Base-by-base conservation (phyloP, 352 stramenopile genomes). In the Globisporangium megalacanthum region DNA sequence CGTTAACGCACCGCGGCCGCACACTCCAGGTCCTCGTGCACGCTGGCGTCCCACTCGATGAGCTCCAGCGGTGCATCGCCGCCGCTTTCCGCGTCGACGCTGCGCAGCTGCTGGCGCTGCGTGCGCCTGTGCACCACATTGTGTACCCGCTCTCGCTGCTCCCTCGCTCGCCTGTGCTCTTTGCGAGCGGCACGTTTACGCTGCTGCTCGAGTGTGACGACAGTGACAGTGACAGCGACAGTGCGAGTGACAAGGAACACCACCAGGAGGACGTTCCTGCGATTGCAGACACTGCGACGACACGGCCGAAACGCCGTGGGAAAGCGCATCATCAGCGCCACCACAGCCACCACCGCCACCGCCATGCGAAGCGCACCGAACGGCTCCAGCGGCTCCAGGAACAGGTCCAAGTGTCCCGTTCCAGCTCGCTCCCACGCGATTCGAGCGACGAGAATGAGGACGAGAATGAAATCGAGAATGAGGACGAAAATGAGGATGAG, bases 81-180 rank as follows among this genome's bases (percentile, higher is more conserved):
- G 75, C 77, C 29, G 70, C 67, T 29, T 89, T 89, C 59, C 60
- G 37, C 22, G 65, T 68, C 48, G 54, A n/a, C 39, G 31, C 10
- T 52, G 10, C n/a, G 2, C 5, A 20, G 8, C 53, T 52, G 19
- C 56, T 76, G 33, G 70, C 73, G 19, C 51, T 78, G 53, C 65
- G 62, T 41, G 61, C 79, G 35, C 39, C 53, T 31, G 50, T 59
- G 14, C 54, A 56, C 39, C 50, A 65, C 66, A 68, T 89, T 9
- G 69, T 89, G 37, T 92, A 83, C 56, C 81, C 83, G 56, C 59
- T 89, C 29, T 92, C 83, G 60, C 69, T 94, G 35, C 54, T 94
- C 36, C 69, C 70, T 22, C 71, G 62, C 50, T 70, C 70, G 22
- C 81, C 81, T 0, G 63, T 70, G 52, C 53, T 80, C 7, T 94